Base-by-base conservation (phyloP, 129 eudicot genomes). In the Silybum marianum region DNA sequence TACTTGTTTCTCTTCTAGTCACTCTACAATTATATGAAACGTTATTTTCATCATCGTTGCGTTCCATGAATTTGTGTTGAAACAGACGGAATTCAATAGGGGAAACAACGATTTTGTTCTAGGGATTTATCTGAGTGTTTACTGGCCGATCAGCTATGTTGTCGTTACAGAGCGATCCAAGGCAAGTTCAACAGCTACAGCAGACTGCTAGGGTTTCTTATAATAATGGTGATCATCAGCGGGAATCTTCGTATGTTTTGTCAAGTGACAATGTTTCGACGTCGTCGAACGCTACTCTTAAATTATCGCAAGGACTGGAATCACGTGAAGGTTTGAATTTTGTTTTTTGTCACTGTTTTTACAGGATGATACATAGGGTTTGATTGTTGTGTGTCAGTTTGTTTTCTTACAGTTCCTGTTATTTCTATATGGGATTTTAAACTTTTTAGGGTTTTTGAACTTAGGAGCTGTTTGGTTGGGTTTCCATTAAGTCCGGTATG, bases 81-180 rank as follows among this genome's bases (percentile, higher is more conserved):
- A 79, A 13, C 2, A 10, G 32, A 39, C 13, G 22, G 44, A 81
- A 58, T 46, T 66, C 51, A 10, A 65, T 34, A 46, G 66, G n/a
- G 9, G 74, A 67, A 28, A 28, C 25, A 28, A 39, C 84, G 75
- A 76, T 81, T 69, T 74, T 21, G 51, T 69, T 75, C 19, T 21
- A 34, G 51, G 9, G 19, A 13, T 75, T 60, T 26, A 6, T 58
- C 30, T 48, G 32, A 72, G 62, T 42, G 9, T 0, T 62, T 23
- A 73, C 19, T 40, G 81, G 72, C 16, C 48, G 63, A 24, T 65
- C 73, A 77, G 75, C 6, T 70, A 88, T 93, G 97, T 75, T 90
- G 78, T 85, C 91, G 69, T 75, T 93, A 72, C 95, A 93, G 85
- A 87, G 70, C 81, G 97, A 90, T 90, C 89, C 83, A 36, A 86